Conservation (phyloP, 495 filamentous ascomycete genomes). For the Neurospora sp. region DNA sequence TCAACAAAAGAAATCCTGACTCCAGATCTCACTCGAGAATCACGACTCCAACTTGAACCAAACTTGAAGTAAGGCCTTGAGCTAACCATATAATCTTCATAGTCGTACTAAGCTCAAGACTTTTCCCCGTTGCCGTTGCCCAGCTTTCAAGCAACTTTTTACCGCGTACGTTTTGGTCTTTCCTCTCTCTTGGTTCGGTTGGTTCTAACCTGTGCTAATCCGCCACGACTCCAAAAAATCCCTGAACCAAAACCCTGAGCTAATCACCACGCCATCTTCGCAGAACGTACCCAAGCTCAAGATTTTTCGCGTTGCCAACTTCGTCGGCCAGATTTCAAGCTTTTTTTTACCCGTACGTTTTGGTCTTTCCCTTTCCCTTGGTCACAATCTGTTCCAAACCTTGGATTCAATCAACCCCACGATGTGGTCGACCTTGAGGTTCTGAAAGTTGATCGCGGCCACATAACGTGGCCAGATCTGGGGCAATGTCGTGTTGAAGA, state of each 20-base stretch:
- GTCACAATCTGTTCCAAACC: not conserved
- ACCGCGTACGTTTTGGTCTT: not conserved
- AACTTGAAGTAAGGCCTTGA: not conserved
- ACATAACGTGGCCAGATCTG: not conserved
- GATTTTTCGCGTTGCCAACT: not conserved
- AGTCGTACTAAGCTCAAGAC: not conserved
- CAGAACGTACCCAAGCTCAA: not conserved
- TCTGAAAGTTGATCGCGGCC: not conserved
- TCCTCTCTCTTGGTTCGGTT: not conserved
- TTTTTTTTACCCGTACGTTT: not conserved
- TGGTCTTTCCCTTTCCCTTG: not conserved
- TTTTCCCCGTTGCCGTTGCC: not conserved
- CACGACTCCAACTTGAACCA: not conserved
- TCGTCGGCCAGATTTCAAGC: not conserved
- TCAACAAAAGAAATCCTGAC: not conserved
- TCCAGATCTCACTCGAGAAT: not conserved
- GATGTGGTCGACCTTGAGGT: not conserved
- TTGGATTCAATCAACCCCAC: not conserved
- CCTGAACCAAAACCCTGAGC: not conserved
- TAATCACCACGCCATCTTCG: not conserved
- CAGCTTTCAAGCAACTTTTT: not conserved
- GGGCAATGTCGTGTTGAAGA: not conserved
- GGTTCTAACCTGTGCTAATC: not conserved
- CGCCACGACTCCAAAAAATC: not conserved
- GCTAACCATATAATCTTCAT: not conserved